Percentiles rank a stretch among this genome's conserved stretches.
phyloP scores from a whole-genome alignment of 108 stramenopile genomes.

The Epipyxis sp. region DNA sequence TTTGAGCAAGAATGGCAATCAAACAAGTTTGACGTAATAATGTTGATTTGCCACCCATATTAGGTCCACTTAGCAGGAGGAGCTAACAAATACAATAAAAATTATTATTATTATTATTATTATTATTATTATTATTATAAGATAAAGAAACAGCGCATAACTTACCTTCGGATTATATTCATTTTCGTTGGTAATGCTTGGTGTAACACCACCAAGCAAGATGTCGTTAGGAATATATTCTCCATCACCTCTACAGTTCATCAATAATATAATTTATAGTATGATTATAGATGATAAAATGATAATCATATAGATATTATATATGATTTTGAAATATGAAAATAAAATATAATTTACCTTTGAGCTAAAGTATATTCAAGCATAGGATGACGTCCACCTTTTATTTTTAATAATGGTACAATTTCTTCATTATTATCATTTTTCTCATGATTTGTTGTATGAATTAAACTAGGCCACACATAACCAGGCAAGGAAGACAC shows the following conservation, averaged over 20 bases:
- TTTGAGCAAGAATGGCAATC: constrained; percentile 90
- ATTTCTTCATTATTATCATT: background rate
- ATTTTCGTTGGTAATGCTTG: background rate
- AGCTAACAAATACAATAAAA: constrained; percentile 46
- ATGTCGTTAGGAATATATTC: constrained; percentile 91
- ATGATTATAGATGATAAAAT: background rate
- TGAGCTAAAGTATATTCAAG: constrained; percentile 61
- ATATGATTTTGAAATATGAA: no score
- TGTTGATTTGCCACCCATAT: constrained; percentile 95
- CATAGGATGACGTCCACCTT: constrained; percentile 88
- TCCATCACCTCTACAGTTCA: constrained; percentile 43
- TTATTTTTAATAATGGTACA: constrained; percentile 63
- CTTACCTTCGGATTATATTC: background rate
- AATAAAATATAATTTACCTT: no score
- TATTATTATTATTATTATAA: no score
- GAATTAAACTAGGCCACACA: constrained; percentile 33
- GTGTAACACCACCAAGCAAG: background rate
- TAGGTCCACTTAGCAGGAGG: constrained; percentile 89
- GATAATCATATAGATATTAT: no score
- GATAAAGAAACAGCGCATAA: no score
- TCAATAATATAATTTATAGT: background rate
- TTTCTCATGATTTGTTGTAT: no score
- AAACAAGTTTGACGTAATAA: constrained; percentile 94
- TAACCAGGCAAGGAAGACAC: constrained; percentile 51
- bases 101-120: no score